These are phyloP conservation scores for Neofusicoccum parvum DNA, from an alignment of 2,329 filamentous ascomycete species.

Conservation along the genomic window DNA sequence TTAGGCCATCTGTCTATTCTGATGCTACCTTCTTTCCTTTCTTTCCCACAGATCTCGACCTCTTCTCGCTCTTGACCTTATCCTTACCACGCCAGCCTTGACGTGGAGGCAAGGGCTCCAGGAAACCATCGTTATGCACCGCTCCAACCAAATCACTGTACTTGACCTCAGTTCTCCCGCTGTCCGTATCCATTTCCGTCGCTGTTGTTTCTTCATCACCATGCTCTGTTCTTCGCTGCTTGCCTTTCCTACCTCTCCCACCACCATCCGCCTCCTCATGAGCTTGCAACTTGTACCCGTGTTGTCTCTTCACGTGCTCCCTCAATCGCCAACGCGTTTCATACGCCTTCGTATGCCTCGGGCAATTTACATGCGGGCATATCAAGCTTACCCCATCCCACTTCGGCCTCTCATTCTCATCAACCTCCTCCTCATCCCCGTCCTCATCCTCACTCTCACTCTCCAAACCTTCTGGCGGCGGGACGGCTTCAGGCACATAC, in stretches of 20 bases:
- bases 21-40: too few relatives aligned
- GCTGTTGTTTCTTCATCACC: not conserved
- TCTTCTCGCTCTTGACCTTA: not conserved
- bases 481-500: constrained; percentile 37
- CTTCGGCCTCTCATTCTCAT: constrained; percentile 28
- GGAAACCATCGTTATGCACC: constrained; percentile 69
- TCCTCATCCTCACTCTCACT: not conserved
- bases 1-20: too few relatives aligned
- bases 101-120: constrained; percentile 40
- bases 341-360: constrained; percentile 31
- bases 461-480: constrained; percentile 21
- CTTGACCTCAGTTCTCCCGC: not conserved
- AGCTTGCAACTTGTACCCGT: constrained; percentile 44
- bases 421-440: not conserved
- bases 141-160: constrained; percentile 52
- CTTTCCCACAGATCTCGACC: too few relatives aligned
- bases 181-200: not conserved
- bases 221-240: constrained; percentile 27
- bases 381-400: constrained; percentile 32
- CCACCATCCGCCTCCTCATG: constrained; percentile 38
- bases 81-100: not conserved
- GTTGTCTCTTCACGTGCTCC: constrained; percentile 51
- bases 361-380: constrained; percentile 39
- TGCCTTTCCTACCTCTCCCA: constrained; percentile 45
- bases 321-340: constrained; percentile 32